Base-by-base conservation (phyloP, 176 grass and related monocot genomes). In the Oryza glaberrima region DNA sequence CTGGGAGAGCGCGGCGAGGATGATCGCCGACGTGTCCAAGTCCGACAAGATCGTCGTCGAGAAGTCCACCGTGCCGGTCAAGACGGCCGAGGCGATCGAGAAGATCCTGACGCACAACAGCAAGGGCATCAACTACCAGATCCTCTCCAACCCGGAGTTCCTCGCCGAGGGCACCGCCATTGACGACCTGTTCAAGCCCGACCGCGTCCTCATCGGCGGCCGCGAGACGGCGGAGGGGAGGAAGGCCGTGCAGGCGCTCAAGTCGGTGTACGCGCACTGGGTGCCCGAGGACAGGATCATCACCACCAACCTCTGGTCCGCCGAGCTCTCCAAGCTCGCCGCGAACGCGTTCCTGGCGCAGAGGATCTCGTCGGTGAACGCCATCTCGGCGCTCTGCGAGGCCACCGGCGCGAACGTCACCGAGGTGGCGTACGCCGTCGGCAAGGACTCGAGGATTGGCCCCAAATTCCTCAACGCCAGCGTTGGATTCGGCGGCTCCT, bases 101-200 rank as follows among this genome's bases (percentile, higher is more conserved):
- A 97, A 97, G 82, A 97, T 97, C 84, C 77, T 97, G 67, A 97
- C 94, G 11, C 94, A 97, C 89, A 97, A 97, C 87, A 97, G 94
- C 89, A 97, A 94, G 83, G 94, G 94, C 73, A 94, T 97, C 85
- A 97, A 94, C 75, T 97, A 90, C 82, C 94, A 97, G 91, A 97
- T 97, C 87, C 94, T 97, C 20, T 97, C 94, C 32, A 97, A 97
- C 85, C 94, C 94, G 1, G 94, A 97, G 87, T 97, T 97, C 85
- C 94, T 97, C 17, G 94, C 94, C 0, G 94, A 97, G 79, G 94
- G 94, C 36, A 97, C 94, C 0, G 94, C 94, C 0, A 97, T 97
- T 17, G 82, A 92, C 1, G 94, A 97, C 71, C 89, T 97, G 20
- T 93, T 87, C 88, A 91, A 87, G 45, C 94, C 94, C 20, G 94